These are phyloP conservation scores for Lablab purpureus DNA, from an alignment of 306 rosid genomes.

Conservation along the genomic window DNA sequence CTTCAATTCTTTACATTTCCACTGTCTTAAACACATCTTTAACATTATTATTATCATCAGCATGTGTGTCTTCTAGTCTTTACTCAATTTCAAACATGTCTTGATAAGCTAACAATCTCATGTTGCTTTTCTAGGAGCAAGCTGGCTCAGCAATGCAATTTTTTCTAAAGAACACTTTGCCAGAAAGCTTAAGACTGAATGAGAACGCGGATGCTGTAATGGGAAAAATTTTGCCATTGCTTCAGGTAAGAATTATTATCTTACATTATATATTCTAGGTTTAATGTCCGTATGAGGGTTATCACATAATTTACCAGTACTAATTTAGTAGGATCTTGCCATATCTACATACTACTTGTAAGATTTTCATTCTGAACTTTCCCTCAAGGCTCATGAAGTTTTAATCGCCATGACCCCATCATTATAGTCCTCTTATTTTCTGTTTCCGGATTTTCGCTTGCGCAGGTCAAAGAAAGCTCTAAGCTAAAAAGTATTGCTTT, in stretches of 20 bases:
- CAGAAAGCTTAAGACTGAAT: conserved; percentile 47
- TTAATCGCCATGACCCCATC: not conserved
- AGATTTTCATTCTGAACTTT: conserved; percentile 16
- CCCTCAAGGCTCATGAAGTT: not conserved
- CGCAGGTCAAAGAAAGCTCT: conserved; percentile 50
- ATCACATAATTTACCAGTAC: not conserved
- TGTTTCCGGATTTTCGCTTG: conserved; percentile 39
- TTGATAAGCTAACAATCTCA: not conserved
- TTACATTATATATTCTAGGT: conserved; percentile 26
- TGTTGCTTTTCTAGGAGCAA: conserved; percentile 50
- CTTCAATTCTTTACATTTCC: conserved; percentile 15
- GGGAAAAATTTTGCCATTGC: conserved; percentile 39
- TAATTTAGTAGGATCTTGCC: conserved; percentile 16
- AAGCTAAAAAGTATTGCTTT: conserved; percentile 48
- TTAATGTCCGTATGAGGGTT: conserved; percentile 23
- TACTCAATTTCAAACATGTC: not conserved
- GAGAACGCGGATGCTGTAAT: conserved; percentile 31
- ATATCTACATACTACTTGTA: conserved; percentile 1
- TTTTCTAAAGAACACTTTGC: conserved; percentile 57
- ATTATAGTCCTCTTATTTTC: conserved; percentile 35
- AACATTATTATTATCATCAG: not conserved
- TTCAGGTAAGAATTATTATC: conserved; percentile 43
- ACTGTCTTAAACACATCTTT: not conserved
- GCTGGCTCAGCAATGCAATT: conserved; percentile 52
- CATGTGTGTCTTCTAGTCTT: not conserved